Conservation (phyloP, 441 rosid genomes). For the Adansonia rubrostipa region DNA sequence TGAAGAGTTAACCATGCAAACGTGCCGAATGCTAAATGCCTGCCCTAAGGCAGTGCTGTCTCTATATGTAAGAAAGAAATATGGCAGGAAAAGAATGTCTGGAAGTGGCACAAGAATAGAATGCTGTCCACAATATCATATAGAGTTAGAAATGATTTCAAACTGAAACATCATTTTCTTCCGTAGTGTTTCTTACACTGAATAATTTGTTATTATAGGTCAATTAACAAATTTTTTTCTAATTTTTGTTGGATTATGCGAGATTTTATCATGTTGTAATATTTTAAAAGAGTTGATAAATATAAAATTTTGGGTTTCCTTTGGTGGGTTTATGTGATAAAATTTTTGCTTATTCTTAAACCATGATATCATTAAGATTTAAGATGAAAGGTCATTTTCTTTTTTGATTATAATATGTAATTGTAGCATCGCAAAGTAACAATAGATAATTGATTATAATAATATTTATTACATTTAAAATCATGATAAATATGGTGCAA, state of each 20-base stretch:
- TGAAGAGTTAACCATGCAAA: neutral
- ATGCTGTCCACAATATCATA: neutral
- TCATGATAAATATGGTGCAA: no score
- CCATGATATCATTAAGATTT: neutral
- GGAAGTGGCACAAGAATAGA: neutral
- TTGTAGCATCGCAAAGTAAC: neutral
- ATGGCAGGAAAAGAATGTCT: neutral
- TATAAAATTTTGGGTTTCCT: neutral
- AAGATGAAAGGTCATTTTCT: neutral
- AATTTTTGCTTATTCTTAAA: neutral
- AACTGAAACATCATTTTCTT: neutral
- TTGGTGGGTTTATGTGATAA: neutral
- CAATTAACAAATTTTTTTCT: neutral
- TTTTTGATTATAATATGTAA: neutral
- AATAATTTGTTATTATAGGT: neutral
- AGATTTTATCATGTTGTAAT: neutral
- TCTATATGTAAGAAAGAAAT: neutral
- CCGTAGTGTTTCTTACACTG: neutral
- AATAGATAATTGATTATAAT: no score
- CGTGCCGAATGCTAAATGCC: neutral
- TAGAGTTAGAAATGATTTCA: neutral
- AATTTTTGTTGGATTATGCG: neutral
- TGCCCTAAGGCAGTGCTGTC: neutral
- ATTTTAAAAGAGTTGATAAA: neutral
- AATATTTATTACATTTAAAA: no score